These are phyloP conservation scores for Beauveria pseudobassiana DNA, from an alignment of 2,329 filamentous ascomycete species.

Conservation along the genomic window DNA sequence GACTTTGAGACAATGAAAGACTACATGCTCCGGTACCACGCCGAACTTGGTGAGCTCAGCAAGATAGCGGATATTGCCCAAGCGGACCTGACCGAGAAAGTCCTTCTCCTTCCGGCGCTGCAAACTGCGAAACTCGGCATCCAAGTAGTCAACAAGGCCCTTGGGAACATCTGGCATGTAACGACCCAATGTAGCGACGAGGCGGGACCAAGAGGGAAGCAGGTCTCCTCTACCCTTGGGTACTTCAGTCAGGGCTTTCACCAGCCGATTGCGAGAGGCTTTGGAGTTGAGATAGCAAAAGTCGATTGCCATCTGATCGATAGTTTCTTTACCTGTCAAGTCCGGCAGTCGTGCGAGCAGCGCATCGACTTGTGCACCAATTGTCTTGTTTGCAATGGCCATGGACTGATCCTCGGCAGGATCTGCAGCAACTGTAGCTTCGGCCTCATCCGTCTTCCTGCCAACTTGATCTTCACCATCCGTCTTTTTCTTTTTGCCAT, in stretches of 20 bases:
- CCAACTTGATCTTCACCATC: conserved; percentile 77
- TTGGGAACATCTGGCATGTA: conserved; percentile 95
- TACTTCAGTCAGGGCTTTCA: conserved; percentile 90
- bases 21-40: conserved; percentile 94
- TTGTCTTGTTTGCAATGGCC: conserved; percentile 95
- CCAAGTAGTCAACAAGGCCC: conserved; percentile 82
- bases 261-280: conserved; percentile 85
- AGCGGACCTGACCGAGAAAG: conserved; percentile 86
- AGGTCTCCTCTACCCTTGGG: conserved; percentile 91
- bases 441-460: conserved; percentile 58
- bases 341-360: conserved; percentile 83
- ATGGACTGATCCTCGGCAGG: conserved; percentile 76
- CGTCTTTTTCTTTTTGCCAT: conserved; percentile 85
- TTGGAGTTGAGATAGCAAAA: conserved; percentile 99
- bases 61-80: conserved; percentile 94
- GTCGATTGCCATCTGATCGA: conserved; percentile 88
- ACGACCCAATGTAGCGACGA: conserved; percentile 86
- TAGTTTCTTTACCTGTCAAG: conserved; percentile 80
- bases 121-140: conserved; percentile 93
- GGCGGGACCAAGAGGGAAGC: conserved; percentile 81
- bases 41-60: conserved; percentile 97
- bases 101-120: conserved; percentile 97
- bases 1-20: conserved; percentile 97
- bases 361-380: conserved; percentile 92
- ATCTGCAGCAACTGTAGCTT: conserved; percentile 39